A percentile compares a stretch with the other conserved stretches of the same genome.
These are phyloP conservation scores for Coemansia sp. DNA, from an alignment of 192 early-diverging fungal genomes.

Conservation along the genomic window DNA sequence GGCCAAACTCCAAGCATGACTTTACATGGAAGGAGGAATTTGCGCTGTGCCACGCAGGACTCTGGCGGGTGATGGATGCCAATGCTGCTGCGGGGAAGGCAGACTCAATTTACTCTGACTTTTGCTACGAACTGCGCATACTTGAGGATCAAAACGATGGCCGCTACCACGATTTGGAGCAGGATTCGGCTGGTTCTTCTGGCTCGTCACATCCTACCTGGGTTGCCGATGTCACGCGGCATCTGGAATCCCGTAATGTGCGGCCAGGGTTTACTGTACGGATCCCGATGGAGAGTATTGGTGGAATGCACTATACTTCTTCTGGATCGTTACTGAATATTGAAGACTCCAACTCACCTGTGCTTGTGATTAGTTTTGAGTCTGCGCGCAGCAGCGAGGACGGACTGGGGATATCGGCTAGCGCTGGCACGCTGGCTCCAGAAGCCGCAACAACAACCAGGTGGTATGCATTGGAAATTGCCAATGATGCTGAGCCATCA, in stretches of 20 bases:
- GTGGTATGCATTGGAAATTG: constrained; percentile 33
- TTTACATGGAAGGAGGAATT: constrained; percentile 85
- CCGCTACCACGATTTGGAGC: constrained; percentile 64
- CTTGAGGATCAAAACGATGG: constrained; percentile 72
- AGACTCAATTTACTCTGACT: background rate
- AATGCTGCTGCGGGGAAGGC: background rate
- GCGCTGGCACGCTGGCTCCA: background rate
- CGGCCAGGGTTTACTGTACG: constrained; percentile 21
- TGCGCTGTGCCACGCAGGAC: constrained; percentile 51
- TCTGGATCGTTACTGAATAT: constrained; percentile 73
- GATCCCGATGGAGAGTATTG: constrained; percentile 53
- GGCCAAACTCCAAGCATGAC: constrained; percentile 59
- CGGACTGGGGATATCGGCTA: constrained; percentile 1
- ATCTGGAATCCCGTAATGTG: background rate
- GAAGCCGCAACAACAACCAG: constrained; percentile 5
- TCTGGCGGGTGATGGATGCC: constrained; percentile 28
- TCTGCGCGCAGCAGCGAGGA: constrained; percentile 1
- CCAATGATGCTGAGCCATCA: constrained; percentile 4
- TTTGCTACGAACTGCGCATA: constrained; percentile 60
- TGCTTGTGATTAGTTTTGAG: constrained; percentile 67
- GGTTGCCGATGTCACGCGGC: constrained; percentile 11
- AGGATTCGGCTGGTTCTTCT: background rate
- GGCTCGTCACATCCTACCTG: constrained; percentile 9
- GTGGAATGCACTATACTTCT: constrained; percentile 69
- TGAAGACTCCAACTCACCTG: constrained; percentile 66